Evolutionary conservation across 371 early-diverging fungal genomes (phyloP), one percentile per base, ranked within the genome.

Genomic region (Coemansia sp.): DNA sequence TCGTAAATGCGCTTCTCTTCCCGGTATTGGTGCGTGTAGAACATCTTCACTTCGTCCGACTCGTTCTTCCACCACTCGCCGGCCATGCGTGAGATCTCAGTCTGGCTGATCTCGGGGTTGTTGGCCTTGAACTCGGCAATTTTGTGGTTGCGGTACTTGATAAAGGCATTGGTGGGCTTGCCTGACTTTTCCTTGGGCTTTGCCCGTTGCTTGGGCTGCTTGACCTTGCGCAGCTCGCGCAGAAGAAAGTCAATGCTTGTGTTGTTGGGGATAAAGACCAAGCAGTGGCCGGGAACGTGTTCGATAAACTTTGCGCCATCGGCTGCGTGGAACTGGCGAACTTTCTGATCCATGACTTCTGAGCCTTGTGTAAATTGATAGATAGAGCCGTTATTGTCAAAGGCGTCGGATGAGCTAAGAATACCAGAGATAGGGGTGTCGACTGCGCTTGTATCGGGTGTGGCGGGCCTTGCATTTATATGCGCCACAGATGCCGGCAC

Each of bases 11-110:
- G 67, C 68, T 78, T 78, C 42, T 74, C 78, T 39, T 69, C 71
- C 11, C 53, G 62, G 63, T 78, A 78, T 58, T 26, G 34, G 26
- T 54, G 61, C 37, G 57, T 67, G 71, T 66, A 75, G n/a, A 5
- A 4, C 18, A 27, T 79, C 79, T 86, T 88, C 45, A 86, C 83
- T 55, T 84, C 84, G 24, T 84, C 80, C 11, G 74, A 54, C 76
- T 88, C 87, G 16, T 77, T 76, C 68, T 75, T 82, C 90, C 90
- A 89, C 85, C 84, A 84, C 51, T 80, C 78, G 42, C 85, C 88
- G n/a, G 87, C 84, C 66, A 87, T 85, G 64, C 86, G 84, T 22
- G 86, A 86, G 18, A 89, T 84, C 73, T 85, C 84, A 22, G 85
- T 86, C 77, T 88, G 86, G 77, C 85, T 87, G 58, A 89, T 81